These are phyloP conservation scores for Agapanthus africanus DNA, from an alignment of 106 monocot species.

Conservation along the genomic window DNA sequence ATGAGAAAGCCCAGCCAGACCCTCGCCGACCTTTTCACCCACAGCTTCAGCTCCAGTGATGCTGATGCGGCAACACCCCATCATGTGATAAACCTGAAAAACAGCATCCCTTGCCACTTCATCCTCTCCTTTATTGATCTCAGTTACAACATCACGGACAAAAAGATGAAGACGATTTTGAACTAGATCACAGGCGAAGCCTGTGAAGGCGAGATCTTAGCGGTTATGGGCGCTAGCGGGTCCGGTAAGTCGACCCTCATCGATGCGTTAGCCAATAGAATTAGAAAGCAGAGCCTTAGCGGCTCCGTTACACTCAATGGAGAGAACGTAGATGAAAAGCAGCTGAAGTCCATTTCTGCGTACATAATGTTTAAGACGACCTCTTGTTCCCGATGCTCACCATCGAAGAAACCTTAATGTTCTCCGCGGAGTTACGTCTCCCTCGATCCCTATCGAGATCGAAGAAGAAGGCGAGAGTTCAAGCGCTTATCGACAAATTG, in stretches of 20 bases:
- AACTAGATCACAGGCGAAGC: slow-evolving; percentile 63
- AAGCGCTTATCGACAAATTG: slow-evolving; percentile 64
- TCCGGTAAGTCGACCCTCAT: slow-evolving; percentile 77
- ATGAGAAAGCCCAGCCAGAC: slow-evolving; percentile 7
- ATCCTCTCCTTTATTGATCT: slow-evolving; percentile 63
- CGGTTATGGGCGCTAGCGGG: slow-evolving; percentile 70
- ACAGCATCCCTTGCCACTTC: slow-evolving; percentile 12
- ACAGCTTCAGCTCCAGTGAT: not conserved
- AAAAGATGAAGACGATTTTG: slow-evolving; percentile 31
- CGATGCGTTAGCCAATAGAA: slow-evolving; percentile 71
- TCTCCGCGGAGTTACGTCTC: slow-evolving; percentile 68
- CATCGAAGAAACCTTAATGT: slow-evolving; percentile 34
- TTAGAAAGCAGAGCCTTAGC: slow-evolving; percentile 35
- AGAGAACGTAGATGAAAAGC: not conserved
- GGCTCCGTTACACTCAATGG: slow-evolving; percentile 11
- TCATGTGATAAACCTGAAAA: not conserved
- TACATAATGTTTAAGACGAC: slow-evolving; percentile 52
- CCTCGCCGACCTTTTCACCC: slow-evolving; percentile 6
- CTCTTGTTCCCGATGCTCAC: slow-evolving; percentile 38
- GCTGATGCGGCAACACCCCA: slow-evolving; percentile 3
- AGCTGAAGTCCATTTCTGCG: slow-evolving; percentile 23
- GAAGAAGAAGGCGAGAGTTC: slow-evolving; percentile 50
- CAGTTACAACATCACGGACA: slow-evolving; percentile 40
- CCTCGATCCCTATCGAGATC: slow-evolving; percentile 47
- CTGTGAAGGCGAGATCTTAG: slow-evolving; percentile 70